phyloP scores from a whole-genome alignment of 2,329 filamentous ascomycete genomes.

The Proliferodiscus dingleyae region DNA sequence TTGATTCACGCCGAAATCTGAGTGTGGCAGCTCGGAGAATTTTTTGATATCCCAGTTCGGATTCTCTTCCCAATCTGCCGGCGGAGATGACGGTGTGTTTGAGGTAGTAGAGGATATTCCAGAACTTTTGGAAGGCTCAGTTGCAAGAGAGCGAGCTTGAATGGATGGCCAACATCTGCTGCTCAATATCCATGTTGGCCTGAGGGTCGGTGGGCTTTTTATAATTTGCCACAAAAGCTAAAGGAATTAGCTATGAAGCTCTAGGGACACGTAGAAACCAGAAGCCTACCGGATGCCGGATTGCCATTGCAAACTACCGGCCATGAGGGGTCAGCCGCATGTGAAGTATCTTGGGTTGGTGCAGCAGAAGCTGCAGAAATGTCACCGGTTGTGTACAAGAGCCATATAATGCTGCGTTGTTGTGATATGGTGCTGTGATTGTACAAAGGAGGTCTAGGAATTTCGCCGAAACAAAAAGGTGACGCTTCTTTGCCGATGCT shows the following conservation, averaged over 20 bases:
- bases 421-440: constrained; percentile 3
- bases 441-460: background rate
- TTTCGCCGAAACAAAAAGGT: background rate
- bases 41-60: constrained; percentile 65
- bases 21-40: constrained; percentile 71
- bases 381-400: constrained; percentile 25
- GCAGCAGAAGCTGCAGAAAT: constrained; percentile 30
- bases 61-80: constrained; percentile 64
- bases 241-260: constrained; percentile 11
- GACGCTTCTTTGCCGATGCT: background rate
- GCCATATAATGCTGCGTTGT: constrained; percentile 19
- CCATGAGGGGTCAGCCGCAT: background rate
- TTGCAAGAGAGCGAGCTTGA: background rate
- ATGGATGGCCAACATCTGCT: background rate
- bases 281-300: constrained; percentile 21
- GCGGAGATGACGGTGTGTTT: constrained; percentile 26
- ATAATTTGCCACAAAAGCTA: constrained; percentile 9
- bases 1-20: constrained; percentile 89
- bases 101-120: background rate
- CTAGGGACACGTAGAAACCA: constrained; percentile 7
- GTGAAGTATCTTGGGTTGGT: constrained; percentile 6
- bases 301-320: constrained; percentile 25
- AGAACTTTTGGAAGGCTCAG: constrained; percentile 4
- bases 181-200: background rate
- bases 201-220: background rate